Evolutionary conservation across 2,329 filamentous ascomycete genomes (phyloP).

Genomic region (Aphanocladium album): DNA sequence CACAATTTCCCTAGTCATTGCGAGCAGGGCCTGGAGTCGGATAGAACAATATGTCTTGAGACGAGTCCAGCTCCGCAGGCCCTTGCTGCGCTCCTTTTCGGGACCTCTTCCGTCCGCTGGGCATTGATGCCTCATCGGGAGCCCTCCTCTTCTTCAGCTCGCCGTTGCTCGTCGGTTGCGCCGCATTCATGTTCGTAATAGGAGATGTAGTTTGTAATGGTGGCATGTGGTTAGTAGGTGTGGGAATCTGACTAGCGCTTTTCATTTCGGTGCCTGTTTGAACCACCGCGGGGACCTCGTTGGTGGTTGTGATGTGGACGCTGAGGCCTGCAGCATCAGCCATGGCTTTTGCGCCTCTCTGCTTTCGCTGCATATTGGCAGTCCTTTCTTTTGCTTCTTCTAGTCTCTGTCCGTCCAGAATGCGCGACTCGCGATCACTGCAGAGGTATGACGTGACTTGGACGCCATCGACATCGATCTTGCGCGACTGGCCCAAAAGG

Average conservation of each 20-base stretch:
- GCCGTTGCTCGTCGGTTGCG: background rate
- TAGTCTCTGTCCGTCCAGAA: conserved; percentile 1
- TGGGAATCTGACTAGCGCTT: background rate
- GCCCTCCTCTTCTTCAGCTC: background rate
- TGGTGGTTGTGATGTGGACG: background rate
- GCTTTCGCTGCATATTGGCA: background rate
- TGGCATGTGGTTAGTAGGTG: background rate
- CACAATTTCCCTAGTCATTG: background rate
- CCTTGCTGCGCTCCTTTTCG: background rate
- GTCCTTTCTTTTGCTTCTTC: conserved; percentile 2
- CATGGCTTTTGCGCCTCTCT: background rate
- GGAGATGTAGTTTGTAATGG: background rate
- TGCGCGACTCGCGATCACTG: conserved; percentile 6
- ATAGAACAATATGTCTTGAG: background rate
- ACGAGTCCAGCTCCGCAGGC: background rate
- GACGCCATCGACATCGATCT: background rate
- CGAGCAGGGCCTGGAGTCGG: background rate
- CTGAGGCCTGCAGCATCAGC: background rate
- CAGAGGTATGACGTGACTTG: background rate
- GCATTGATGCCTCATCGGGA: conserved; percentile 2
- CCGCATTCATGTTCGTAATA: background rate
- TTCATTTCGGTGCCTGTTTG: background rate
- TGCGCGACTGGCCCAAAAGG: background rate
- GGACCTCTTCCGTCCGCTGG: background rate
- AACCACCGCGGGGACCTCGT: background rate